phyloP scores from a whole-genome alignment of 441 rosid genomes.

The Euphorbia celastroides region DNA sequence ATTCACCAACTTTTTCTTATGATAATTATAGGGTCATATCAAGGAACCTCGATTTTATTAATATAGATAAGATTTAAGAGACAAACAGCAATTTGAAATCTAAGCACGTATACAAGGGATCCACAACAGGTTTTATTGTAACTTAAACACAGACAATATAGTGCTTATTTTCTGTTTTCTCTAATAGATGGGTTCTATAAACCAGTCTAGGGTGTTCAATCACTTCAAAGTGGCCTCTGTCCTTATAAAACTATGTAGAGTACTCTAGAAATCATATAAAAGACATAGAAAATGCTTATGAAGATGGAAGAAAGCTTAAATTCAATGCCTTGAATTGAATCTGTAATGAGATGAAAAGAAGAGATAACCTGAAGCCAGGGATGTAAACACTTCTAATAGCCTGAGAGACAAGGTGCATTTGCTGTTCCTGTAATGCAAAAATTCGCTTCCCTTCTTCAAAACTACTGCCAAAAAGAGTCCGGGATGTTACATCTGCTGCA shows the following conservation, averaged over 20 bases:
- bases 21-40: background rate
- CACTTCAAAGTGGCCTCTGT: background rate
- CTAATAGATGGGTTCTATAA: background rate
- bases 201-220: background rate
- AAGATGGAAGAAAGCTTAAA: background rate
- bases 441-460: constrained; percentile 71
- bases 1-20: background rate
- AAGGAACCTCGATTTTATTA: too few species aligned
- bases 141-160: background rate
- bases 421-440: constrained; percentile 63
- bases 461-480: constrained; percentile 77
- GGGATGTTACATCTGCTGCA: constrained; percentile 64
- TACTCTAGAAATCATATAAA: background rate
- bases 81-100: background rate
- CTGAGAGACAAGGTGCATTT: constrained; percentile 42
- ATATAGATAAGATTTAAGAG: background rate
- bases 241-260: background rate
- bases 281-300: too few species aligned
- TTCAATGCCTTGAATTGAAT: background rate
- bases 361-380: constrained; percentile 68
- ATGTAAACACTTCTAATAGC: constrained; percentile 60
- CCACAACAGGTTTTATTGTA: background rate
- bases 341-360: background rate
- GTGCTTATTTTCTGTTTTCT: too few species aligned
- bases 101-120: background rate